phyloP scores from a whole-genome alignment of 1,284 basidiomycete genomes.

The Marasmius sp. region DNA sequence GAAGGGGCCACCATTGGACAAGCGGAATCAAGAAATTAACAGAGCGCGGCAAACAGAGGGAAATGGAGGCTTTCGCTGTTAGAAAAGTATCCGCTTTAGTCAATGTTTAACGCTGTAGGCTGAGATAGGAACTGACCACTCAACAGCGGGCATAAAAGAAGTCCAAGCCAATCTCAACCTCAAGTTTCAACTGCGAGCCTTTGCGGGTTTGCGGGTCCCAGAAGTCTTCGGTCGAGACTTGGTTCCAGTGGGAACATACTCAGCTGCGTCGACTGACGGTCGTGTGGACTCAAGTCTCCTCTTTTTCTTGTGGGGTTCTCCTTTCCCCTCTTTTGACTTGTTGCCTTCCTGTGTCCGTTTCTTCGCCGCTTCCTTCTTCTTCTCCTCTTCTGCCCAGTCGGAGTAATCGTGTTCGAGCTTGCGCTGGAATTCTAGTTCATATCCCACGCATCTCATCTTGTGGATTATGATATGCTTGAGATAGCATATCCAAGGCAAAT shows the following conservation, averaged over 20 bases:
- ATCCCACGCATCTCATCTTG: background rate
- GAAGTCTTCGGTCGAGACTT: background rate
- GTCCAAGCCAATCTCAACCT: too few species aligned
- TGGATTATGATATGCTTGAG: background rate
- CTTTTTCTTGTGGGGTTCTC: background rate
- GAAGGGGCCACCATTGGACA: too few species aligned
- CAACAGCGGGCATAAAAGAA: too few species aligned
- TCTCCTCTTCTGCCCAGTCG: background rate
- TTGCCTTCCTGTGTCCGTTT: background rate
- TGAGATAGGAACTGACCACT: too few species aligned
- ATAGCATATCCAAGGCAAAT: background rate
- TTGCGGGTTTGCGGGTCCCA: too few species aligned
- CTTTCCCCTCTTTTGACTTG: too few species aligned
- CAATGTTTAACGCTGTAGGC: too few species aligned
- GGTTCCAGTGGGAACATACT: background rate
- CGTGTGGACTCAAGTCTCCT: background rate
- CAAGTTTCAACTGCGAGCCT: too few species aligned
- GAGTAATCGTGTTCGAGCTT: background rate
- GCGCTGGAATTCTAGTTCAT: background rate
- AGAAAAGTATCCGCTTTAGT: too few species aligned
- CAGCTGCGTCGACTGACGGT: background rate
- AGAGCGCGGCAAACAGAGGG: too few species aligned
- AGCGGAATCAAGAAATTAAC: too few species aligned
- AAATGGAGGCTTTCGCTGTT: too few species aligned
- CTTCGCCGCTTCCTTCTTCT: background rate